These are phyloP conservation scores for Tricholoma matsutake DNA, from an alignment of 768 basidiomycete species.

Conservation along the genomic window DNA sequence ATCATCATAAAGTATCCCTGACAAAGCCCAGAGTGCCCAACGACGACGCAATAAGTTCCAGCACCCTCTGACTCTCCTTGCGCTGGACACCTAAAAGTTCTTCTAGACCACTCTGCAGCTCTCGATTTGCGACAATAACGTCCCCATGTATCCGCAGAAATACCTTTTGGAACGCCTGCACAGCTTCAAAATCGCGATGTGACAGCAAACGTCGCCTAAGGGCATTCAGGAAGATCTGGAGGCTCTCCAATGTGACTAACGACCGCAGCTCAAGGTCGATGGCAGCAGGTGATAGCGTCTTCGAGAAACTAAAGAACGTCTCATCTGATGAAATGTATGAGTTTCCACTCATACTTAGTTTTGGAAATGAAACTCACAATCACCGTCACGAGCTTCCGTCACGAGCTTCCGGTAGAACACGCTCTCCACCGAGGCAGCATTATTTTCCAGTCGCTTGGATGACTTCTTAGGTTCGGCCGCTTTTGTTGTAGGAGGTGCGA, in stretches of 20 bases:
- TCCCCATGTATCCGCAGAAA: conserved; percentile 87
- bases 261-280: conserved; percentile 89
- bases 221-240: conserved; percentile 70
- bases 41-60: conserved; percentile 71
- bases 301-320: conserved; percentile 77
- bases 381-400: conserved; percentile 50
- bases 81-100: conserved; percentile 61
- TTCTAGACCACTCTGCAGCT: conserved; percentile 57
- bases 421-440: conserved; percentile 52
- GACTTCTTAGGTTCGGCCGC: conserved; percentile 36
- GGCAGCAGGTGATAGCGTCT: conserved; percentile 85
- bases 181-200: conserved; percentile 91
- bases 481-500: conserved; percentile 52
- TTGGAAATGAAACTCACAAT: conserved; percentile 53
- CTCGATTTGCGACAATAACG: conserved; percentile 65
- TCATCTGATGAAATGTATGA: conserved; percentile 51
- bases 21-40: conserved; percentile 77
- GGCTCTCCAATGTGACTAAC: conserved; percentile 58
- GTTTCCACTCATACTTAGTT: neutral
- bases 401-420: conserved; percentile 67
- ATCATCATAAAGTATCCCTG: conserved; percentile 53
- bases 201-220: conserved; percentile 70
- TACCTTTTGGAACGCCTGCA: conserved; percentile 82
- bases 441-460: conserved; percentile 53
- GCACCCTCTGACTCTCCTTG: conserved; percentile 73